A percentile compares a stretch with the other conserved stretches of the same genome.
Evolutionary conservation across 257 asterid species (phyloP).

Genomic region (Eucommia ulmoides): DNA sequence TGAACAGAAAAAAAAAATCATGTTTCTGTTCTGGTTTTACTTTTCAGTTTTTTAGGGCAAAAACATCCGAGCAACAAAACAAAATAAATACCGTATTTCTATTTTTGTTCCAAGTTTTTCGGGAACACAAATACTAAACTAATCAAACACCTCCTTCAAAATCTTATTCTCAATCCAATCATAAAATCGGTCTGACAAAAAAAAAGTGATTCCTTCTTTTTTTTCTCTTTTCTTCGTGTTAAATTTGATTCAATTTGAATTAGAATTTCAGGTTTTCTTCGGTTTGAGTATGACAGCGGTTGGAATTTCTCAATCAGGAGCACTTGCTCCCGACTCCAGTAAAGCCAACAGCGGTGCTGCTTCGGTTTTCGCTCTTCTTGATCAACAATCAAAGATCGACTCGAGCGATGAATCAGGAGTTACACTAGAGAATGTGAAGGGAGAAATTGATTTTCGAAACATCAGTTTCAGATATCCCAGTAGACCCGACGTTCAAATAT

Average conservation of each 20-base stretch:
- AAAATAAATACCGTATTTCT: too few species aligned
- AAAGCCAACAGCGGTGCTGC: conserved; percentile 44
- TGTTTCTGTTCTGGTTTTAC: too few species aligned
- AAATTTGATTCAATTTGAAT: not conserved
- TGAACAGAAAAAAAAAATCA: too few species aligned
- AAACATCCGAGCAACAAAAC: too few species aligned
- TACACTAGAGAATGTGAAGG: conserved; percentile 26
- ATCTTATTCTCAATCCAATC: too few species aligned
- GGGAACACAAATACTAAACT: too few species aligned
- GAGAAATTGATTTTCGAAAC: conserved; percentile 41
- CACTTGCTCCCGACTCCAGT: conserved; percentile 54
- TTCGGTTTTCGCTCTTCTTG: conserved; percentile 45
- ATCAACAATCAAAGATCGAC: conserved; percentile 35
- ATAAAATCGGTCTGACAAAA: too few species aligned
- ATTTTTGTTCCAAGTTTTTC: too few species aligned
- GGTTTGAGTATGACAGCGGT: conserved; percentile 46
- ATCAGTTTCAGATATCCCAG: conserved; percentile 51
- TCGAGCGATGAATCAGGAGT: conserved; percentile 28
- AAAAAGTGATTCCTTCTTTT: not conserved
- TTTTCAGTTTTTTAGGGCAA: too few species aligned
- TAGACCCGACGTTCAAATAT: conserved; percentile 49
- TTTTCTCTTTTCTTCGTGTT: not conserved
- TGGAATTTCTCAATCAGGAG: conserved; percentile 48
- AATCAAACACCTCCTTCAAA: too few species aligned
- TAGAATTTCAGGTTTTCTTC: conserved; percentile 32